Base-by-base conservation (phyloP, 73 alveolate species). In the Paraurostyla sp. region DNA sequence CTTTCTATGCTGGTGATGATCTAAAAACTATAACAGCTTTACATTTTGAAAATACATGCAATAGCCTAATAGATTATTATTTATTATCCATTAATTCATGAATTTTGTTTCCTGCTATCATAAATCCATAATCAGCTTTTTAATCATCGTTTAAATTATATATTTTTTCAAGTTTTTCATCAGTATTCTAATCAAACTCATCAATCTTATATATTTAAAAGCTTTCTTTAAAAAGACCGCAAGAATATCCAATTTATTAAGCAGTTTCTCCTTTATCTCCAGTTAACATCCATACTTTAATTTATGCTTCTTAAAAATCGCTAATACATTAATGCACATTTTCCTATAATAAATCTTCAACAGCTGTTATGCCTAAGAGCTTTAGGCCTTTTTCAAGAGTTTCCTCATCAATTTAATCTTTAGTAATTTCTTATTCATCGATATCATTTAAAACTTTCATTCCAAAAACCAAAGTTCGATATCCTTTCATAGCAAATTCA, bases 1-100 rank as follows among this genome's bases (percentile, higher is more conserved):
- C 98, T 84, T 98, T 98, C 90, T 98, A 97, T 27, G 93, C 92
- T 0, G 99, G 99, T 49, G 96, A 95, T 6, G 51, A 78, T 78
- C 89, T 49, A 43, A 32, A 78, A 9, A 78, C 49, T 2, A 78
- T 54, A 23, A 50, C 60, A 23, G 80, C 40, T 35, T 50, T 4
- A 38, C 75, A 7, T 9, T 0, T 18, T 54, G 7, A 3, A 4
- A 78, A 43, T 23, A 78, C 69, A 2, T 54, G 62, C 58, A 51
- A 7, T 30, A 78, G 30, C 46, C 20, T 29, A 16, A 51, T 60
- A 30, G 45, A 51, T 3, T 13, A 15, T 36, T 7, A 3, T 30
- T 32, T 13, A 36, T 46, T 48, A 4, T 18, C 9, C 35, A 78
- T 0, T n/a, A 16, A n/a, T 7, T 23, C 27, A 27, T 22, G 11